phyloP scores from a whole-genome alignment of 169 alveolate species.

The Eimeria necatrix region DNA sequence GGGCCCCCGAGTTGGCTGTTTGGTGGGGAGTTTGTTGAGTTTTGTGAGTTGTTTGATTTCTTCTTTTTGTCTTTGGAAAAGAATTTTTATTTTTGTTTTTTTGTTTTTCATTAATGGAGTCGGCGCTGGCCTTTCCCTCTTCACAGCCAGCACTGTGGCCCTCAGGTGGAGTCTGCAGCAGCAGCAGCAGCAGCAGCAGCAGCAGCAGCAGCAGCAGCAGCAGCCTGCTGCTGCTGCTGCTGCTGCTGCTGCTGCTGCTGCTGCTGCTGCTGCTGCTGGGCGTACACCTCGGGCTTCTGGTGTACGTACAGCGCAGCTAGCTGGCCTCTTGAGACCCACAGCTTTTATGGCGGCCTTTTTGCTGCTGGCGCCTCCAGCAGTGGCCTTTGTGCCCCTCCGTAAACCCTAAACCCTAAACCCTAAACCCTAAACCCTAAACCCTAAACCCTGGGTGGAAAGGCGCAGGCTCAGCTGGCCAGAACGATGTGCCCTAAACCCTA shows the following conservation, averaged over 20 bases:
- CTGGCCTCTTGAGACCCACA: background rate
- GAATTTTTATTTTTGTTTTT: background rate
- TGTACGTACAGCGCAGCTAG: background rate
- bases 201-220: no score
- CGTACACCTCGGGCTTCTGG: no score
- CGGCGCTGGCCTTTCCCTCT: conserved; percentile 3
- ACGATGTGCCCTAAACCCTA: background rate
- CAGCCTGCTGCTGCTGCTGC: no score
- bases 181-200: no score
- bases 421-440: background rate
- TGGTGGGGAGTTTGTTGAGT: background rate
- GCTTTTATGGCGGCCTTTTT: background rate
- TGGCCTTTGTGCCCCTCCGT: background rate
- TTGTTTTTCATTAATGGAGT: background rate
- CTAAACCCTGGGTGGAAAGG: background rate
- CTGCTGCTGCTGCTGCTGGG: no score
- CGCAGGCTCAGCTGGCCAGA: no score
- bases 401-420: background rate
- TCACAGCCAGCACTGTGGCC: conserved; percentile 14
- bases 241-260: no score
- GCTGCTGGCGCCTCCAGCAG: background rate
- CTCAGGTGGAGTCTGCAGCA: background rate
- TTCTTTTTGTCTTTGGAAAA: background rate
- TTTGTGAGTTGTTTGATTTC: background rate
- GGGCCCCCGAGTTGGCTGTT: background rate